phyloP scores from a whole-genome alignment of 2,329 filamentous ascomycete species.

The Botryosphaeria dothidea region DNA sequence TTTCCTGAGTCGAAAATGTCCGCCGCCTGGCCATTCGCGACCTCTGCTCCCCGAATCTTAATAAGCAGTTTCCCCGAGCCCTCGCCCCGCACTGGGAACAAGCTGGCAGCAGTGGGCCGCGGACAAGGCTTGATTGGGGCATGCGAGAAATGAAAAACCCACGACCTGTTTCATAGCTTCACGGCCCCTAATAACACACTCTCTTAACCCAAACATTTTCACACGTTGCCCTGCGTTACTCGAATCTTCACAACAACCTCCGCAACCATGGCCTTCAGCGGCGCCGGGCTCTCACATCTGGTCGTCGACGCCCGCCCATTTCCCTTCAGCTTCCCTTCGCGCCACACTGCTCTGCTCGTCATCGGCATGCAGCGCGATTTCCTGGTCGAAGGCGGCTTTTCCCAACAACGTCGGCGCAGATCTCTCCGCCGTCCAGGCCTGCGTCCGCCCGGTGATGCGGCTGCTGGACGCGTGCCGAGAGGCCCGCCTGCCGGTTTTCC shows the following conservation, averaged over 20 bases:
- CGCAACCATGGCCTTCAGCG: neutral
- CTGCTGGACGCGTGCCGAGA: conserved; percentile 45
- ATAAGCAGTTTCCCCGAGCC: neutral
- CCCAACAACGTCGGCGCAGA: conserved; percentile 53
- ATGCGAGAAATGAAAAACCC: conserved; percentile 7
- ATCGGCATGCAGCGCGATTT: conserved; percentile 58
- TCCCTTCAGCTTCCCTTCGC: conserved; percentile 48
- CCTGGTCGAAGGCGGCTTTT: conserved; percentile 52
- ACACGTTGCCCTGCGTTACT: too few relatives aligned
- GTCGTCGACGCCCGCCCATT: conserved; percentile 45
- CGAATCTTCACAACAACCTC: neutral
- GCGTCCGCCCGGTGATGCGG: conserved; percentile 42
- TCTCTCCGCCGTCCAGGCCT: conserved; percentile 40
- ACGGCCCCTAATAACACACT: conserved; percentile 11
- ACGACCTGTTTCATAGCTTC: conserved; percentile 11
- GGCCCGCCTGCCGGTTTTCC: conserved; percentile 48
- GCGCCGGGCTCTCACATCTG: neutral
- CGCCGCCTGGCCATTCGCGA: neutral
- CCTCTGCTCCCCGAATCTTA: neutral
- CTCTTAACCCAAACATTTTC: neutral
- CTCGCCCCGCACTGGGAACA: conserved; percentile 6
- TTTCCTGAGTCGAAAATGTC: neutral
- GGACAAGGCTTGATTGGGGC: conserved; percentile 9
- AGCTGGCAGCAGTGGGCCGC: conserved; percentile 9
- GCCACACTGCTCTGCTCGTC: conserved; percentile 51